These are phyloP conservation scores for Boletus sp. DNA, from an alignment of 768 basidiomycete species.

Conservation along the genomic window DNA sequence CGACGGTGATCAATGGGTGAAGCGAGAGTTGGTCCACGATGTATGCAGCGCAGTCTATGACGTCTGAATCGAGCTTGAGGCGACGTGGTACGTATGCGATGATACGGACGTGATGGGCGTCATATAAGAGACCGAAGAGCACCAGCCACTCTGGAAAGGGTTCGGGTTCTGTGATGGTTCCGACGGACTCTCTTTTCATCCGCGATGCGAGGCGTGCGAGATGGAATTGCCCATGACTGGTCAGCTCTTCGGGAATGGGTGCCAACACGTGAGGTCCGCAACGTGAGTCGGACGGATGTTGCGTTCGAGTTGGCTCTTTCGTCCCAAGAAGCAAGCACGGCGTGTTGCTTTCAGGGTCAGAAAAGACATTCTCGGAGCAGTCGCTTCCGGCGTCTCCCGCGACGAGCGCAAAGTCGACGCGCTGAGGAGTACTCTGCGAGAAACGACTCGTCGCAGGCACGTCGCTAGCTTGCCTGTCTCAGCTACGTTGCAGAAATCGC, in stretches of 20 bases:
- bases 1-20: background rate
- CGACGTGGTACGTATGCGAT: conserved; percentile 22
- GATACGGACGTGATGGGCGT: conserved; percentile 14
- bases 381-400: background rate
- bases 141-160: conserved; percentile 28
- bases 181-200: background rate
- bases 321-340: conserved; percentile 22
- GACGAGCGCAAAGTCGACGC: conserved; percentile 18
- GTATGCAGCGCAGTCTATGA: conserved; percentile 10
- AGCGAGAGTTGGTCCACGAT: conserved; percentile 25
- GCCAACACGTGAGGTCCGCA: background rate
- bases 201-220: conserved; percentile 12
- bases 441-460: background rate
- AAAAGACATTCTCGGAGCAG: background rate
- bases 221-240: conserved; percentile 5
- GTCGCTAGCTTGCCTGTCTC: conserved; percentile 10
- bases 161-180: background rate
- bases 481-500: background rate
- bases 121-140: conserved; percentile 25
- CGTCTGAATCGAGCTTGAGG: background rate
- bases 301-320: background rate
- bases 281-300: background rate
- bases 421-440: background rate
- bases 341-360: background rate
- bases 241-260: conserved; percentile 16